A percentile compares a stretch with the other conserved stretches of the same genome.
Evolutionary conservation across 2,329 filamentous ascomycete species (phyloP).

Genomic region (Macrophomina phaseolina): DNA sequence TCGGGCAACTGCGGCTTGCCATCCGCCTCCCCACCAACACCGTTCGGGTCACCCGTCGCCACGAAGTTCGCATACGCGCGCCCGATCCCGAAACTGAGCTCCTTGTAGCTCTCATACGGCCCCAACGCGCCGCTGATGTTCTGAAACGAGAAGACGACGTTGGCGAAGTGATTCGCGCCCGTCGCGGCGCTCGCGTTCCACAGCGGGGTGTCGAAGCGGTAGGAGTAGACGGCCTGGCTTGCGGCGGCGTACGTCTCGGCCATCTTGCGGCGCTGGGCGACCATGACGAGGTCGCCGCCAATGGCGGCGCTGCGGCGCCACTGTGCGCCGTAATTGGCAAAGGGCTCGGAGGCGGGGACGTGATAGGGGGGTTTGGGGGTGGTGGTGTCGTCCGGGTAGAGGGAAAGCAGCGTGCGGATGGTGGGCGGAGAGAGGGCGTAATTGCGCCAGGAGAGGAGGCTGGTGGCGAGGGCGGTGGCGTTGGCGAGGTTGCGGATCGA

Average conservation of each 20-base stretch:
- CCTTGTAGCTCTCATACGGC: constrained; percentile 36
- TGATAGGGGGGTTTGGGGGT: constrained; percentile 23
- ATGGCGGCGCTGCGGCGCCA: constrained; percentile 58
- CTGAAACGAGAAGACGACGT: constrained; percentile 49
- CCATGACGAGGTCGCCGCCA: constrained; percentile 57
- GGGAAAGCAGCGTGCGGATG: constrained; percentile 37
- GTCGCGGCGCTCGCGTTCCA: constrained; percentile 47
- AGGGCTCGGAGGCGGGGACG: not conserved
- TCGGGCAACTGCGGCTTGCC: constrained; percentile 31
- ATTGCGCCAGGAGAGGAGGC: constrained; percentile 43
- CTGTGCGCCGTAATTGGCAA: constrained; percentile 37
- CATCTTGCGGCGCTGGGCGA: constrained; percentile 57
- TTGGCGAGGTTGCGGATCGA: constrained; percentile 61
- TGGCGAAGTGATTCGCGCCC: constrained; percentile 57
- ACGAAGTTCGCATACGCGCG: constrained; percentile 51
- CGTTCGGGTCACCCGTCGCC: constrained; percentile 47
- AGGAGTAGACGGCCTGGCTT: constrained; percentile 58
- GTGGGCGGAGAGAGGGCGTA: constrained; percentile 41
- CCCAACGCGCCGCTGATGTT: constrained; percentile 44
- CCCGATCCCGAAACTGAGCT: constrained; percentile 47
- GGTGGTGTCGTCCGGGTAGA: constrained; percentile 39
- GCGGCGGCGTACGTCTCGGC: constrained; percentile 53
- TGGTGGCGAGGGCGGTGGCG: constrained; percentile 55
- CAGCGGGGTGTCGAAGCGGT: constrained; percentile 61
- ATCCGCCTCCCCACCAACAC: constrained; percentile 27